Conservation (phyloP, 2,329 filamentous ascomycete species). For the Aspergillus calidoustus region DNA sequence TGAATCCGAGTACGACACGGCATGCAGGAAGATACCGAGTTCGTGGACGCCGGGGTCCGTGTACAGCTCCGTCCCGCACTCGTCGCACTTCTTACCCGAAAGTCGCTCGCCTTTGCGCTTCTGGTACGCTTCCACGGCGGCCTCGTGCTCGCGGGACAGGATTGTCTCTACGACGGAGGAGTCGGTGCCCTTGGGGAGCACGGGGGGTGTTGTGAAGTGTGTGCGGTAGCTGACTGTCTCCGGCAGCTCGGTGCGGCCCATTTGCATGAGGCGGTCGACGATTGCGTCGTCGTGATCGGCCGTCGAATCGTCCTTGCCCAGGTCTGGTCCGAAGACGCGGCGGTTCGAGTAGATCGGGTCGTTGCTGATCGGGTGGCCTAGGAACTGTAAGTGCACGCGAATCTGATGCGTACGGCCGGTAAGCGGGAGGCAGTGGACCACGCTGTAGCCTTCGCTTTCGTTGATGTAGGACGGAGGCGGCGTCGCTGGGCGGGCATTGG, state of each 20-base stretch:
- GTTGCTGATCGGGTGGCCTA: conserved; percentile 94
- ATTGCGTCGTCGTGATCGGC: conserved; percentile 85
- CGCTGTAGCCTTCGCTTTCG: conserved; percentile 77
- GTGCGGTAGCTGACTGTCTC: conserved; percentile 86
- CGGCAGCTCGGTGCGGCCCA: conserved; percentile 93
- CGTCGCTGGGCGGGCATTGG: conserved; percentile 35
- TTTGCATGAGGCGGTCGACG: conserved; percentile 79
- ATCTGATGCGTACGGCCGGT: conserved; percentile 95
- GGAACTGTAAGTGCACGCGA: conserved; percentile 89
- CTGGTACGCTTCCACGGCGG: conserved; percentile 89
- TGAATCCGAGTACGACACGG: conserved; percentile 83
- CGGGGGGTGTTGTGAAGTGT: conserved; percentile 45
- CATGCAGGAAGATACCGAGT: conserved; percentile 91
- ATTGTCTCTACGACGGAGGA: conserved; percentile 45
- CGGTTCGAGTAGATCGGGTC: conserved; percentile 98
- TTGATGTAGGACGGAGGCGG: conserved; percentile 43
- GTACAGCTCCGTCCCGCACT: conserved; percentile 88
- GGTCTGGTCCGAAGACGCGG: conserved; percentile 81
- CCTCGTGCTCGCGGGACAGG: conserved; percentile 62
- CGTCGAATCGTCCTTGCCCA: conserved; percentile 71
- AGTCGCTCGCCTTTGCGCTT: conserved; percentile 91
- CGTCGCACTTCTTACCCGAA: conserved; percentile 78
- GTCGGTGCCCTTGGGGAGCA: conserved; percentile 42
- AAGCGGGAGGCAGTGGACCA: conserved; percentile 90
- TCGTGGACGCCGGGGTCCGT: conserved; percentile 91